Base-by-base conservation (phyloP, 139 green algal species). In the Volvox africanus region DNA sequence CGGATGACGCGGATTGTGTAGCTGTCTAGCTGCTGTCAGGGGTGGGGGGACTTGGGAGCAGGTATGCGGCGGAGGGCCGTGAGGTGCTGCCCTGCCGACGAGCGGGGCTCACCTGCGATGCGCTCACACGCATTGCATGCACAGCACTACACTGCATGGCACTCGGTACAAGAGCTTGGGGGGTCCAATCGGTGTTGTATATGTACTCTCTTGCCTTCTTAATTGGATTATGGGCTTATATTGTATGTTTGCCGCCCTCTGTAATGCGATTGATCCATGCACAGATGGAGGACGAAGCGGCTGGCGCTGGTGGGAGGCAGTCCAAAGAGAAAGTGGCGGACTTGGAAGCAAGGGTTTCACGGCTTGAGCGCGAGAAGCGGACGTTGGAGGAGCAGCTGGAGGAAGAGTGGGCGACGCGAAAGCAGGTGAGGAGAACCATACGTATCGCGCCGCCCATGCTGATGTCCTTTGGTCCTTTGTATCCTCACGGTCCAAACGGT, bases 381-480 rank as follows among this genome's bases (percentile, higher is more conserved):
- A 87, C 95, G 50, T 88, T 97, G 37, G 87, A 80, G 21, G 94
- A 94, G 62, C 93, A 96, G 89, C 85, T 94, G 33, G 55, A 71
- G 18, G 77, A 88, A 11, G 92, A 94, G 83, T 80, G 86, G 5
- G 65, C 32, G 0, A 67, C 91, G 14, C 82, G 93, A 35, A 80
- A 91, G 35, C 78, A 92, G 80, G 85, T 92, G 32, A 16, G 75
- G n/a, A 2, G 22, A 55, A 55, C 44, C 44, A 55, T 55, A 9
- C 44, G 44, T 14, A 55, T 9, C 5, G 44, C 9, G 44, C 44
- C 44, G 9, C 44, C 44, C 9, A 55, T 55, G 44, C 9, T 55
- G 44, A 55, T 9, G 9, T 55, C 44, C 9, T 55, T 55, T 55
- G 5, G 5, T 9, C 44, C 5, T 14, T 55, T 55, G 44, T 55